These are phyloP conservation scores for Spergularia bocconei DNA, from an alignment of 148 eudicot genomes.

Conservation along the genomic window DNA sequence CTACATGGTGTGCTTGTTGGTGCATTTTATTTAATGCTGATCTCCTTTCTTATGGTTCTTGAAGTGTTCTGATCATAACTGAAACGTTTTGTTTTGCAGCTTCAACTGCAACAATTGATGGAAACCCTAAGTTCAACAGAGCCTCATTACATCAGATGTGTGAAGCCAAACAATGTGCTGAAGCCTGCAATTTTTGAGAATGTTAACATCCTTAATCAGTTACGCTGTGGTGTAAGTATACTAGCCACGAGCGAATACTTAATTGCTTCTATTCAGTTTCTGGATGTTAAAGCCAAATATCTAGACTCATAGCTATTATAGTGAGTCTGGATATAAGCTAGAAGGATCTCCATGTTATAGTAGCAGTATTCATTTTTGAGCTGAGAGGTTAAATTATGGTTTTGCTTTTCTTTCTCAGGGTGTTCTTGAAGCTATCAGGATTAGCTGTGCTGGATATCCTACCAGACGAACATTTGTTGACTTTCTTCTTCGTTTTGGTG, in stretches of 20 bases:
- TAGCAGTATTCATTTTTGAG: background rate
- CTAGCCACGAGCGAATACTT: slow-evolving; percentile 11
- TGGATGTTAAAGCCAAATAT: background rate
- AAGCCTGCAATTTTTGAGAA: slow-evolving; percentile 98
- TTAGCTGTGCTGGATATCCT: slow-evolving; percentile 99
- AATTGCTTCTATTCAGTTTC: slow-evolving; percentile 1
- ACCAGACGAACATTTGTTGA: slow-evolving; percentile 93
- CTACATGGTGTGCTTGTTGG: background rate
- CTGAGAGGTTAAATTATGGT: background rate
- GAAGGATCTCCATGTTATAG: background rate
- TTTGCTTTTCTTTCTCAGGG: slow-evolving; percentile 49
- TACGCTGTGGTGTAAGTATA: slow-evolving; percentile 98
- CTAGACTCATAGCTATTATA: background rate
- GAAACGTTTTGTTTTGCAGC: slow-evolving; percentile 48
- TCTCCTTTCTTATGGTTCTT: background rate
- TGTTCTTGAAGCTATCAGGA: slow-evolving; percentile 99
- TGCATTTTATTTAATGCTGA: background rate
- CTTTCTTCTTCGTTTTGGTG: slow-evolving; percentile 92
- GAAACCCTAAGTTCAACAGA: slow-evolving; percentile 93
- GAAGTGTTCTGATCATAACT: slow-evolving; percentile 4
- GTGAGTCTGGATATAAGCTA: background rate
- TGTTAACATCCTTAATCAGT: slow-evolving; percentile 76
- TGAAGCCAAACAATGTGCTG: slow-evolving; percentile 91
- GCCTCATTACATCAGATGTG: slow-evolving; percentile 99
- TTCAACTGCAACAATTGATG: slow-evolving; percentile 97